phyloP scores from a whole-genome alignment of 2,329 filamentous ascomycete genomes.

The Ophiosphaerella herpotricha region DNA sequence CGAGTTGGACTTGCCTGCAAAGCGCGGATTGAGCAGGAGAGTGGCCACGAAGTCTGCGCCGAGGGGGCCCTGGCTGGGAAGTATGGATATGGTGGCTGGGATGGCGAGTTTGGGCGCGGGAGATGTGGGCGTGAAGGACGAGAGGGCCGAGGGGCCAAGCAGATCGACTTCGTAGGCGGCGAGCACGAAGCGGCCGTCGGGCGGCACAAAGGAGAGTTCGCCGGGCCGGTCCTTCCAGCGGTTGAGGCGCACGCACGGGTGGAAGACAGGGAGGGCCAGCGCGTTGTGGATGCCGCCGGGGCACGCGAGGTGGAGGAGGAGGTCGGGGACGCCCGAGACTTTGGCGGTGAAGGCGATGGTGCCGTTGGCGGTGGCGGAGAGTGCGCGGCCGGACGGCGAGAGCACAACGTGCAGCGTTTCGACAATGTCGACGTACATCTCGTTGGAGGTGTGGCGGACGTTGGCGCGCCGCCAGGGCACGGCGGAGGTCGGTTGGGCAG shows the following conservation, averaged over 20 bases:
- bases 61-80: conserved; percentile 72
- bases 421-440: conserved; percentile 94
- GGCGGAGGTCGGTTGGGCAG: conserved; percentile 49
- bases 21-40: conserved; percentile 66
- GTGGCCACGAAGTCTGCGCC: conserved; percentile 90
- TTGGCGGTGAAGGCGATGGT: conserved; percentile 95
- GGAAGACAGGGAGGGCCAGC: conserved; percentile 89
- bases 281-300: conserved; percentile 72
- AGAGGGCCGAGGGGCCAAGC: conserved; percentile 67
- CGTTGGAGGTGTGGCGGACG: conserved; percentile 94
- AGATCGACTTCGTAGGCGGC: conserved; percentile 94
- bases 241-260: conserved; percentile 90
- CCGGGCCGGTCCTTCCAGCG: conserved; percentile 88
- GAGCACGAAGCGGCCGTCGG: conserved; percentile 90
- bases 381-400: conserved; percentile 83
- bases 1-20: conserved; percentile 36
- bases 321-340: conserved; percentile 90
- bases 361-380: conserved; percentile 86
- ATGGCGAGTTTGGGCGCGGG: conserved; percentile 67
- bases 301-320: conserved; percentile 78
- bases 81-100: conserved; percentile 80
- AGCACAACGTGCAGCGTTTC: conserved; percentile 87
- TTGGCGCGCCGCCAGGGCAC: conserved; percentile 91
- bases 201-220: conserved; percentile 93
- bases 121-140: conserved; percentile 30